Base-by-base conservation (phyloP, 306 rosid genomes). In the Trifolium repens region DNA sequence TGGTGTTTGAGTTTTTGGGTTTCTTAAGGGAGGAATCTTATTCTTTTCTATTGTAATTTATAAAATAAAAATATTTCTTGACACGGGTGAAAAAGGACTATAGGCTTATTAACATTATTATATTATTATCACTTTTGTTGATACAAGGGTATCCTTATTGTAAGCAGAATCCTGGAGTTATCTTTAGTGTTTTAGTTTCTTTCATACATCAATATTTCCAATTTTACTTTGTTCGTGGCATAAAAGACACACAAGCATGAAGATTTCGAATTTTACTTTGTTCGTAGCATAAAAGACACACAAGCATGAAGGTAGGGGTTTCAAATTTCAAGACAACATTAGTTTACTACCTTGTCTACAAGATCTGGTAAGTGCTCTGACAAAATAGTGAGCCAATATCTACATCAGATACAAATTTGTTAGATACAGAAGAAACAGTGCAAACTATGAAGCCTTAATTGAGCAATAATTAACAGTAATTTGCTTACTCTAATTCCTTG, bases 301-400 rank as follows among this genome's bases (percentile, higher is more conserved):
- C 27, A 16, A 53, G 49, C 42, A 73, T 15, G 34, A 34, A 75
- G 26, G 9, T 2, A 69, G 27, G 19, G 39, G 34, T 63, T 79
- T 67, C 66, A 52, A 68, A 15, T 68, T 77, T 64, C 63, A 32
- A 59, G 44, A 61, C 60, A 64, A 72, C 19, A 86, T 82, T 15
- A 46, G 58, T 26, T 26, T 68, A 19, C 22, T 80, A 89, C 99
- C 98, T 83, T 92, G 82, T 92, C 99, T 71, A 96, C 98, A 39
- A 96, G 99, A 81, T 96, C 96, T 5, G 96, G 90, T 66, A 96
- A 83, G 83, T 96, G 93, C 58, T 82, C 98, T 9, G 94, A 89
- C 81, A 96, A 83, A 78, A 96, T 91, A 61, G 90, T 85, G 84
- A 90, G 87, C 99, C 99, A 96, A 78, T 90, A 92, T 90, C 99